These are phyloP conservation scores for Fusarium mangiferae DNA, from an alignment of 2,329 filamentous ascomycete genomes.

Conservation along the genomic window DNA sequence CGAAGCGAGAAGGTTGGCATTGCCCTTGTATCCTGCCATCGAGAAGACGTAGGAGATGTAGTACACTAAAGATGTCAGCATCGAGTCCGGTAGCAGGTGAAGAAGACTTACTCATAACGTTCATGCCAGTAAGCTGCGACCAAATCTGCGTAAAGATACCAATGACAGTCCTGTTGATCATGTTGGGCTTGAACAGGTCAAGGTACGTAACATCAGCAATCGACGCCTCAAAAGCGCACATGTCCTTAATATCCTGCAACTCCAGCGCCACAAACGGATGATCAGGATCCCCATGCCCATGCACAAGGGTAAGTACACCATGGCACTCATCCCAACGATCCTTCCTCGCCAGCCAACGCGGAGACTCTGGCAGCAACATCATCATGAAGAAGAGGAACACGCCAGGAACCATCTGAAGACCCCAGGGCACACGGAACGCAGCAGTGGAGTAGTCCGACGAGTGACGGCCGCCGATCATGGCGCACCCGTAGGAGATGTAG, in stretches of 20 bases:
- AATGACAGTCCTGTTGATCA: constrained; percentile 63
- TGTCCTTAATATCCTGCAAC: constrained; percentile 76
- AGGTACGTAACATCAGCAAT: constrained; percentile 76
- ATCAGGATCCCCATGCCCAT: constrained; percentile 72
- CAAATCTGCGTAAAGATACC: constrained; percentile 65
- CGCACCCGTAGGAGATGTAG: constrained; percentile 74
- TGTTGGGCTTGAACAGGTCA: constrained; percentile 78
- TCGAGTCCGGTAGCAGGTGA: fast-evolving
- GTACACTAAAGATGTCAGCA: constrained; percentile 57
- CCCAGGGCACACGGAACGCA: constrained; percentile 72
- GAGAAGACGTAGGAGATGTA: constrained; percentile 63
- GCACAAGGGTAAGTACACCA: constrained; percentile 65
- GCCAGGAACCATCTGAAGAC: constrained; percentile 66
- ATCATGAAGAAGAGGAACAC: constrained; percentile 68
- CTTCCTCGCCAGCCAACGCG: constrained; percentile 76
- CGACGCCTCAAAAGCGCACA: constrained; percentile 76
- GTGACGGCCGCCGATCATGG: constrained; percentile 60
- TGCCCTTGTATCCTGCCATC: constrained; percentile 54
- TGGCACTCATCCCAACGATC: constrained; percentile 71
- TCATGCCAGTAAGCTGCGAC: constrained; percentile 67
- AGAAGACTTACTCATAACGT: constrained; percentile 63
- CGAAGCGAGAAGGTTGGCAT: constrained; percentile 64
- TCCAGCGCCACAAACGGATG: constrained; percentile 75
- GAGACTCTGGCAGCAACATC: constrained; percentile 62
- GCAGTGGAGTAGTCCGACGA: constrained; percentile 61